A percentile compares a stretch with the other conserved stretches of the same genome.
phyloP scores from a whole-genome alignment of 2,329 filamentous ascomycete genomes.

The Colletotrichum graminicola region DNA sequence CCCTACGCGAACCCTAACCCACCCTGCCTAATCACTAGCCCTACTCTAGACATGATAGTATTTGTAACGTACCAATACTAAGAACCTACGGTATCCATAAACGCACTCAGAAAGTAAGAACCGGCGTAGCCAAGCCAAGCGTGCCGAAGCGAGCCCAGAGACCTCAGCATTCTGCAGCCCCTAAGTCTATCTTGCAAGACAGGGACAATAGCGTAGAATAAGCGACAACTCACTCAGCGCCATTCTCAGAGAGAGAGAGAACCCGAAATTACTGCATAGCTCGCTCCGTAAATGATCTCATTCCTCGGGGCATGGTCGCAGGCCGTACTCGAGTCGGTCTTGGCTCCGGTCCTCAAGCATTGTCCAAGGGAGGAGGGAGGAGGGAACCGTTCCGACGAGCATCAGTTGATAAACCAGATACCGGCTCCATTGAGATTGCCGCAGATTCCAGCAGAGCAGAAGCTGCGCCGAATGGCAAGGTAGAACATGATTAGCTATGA shows the following conservation, averaged over 20 bases:
- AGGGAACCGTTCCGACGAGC: not conserved
- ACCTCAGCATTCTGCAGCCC: not conserved
- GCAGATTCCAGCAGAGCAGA: not conserved
- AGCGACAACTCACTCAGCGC: no score
- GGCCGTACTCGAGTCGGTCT: not conserved
- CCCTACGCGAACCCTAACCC: no score
- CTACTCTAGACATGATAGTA: no score
- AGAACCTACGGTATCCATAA: no score
- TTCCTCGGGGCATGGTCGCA: not conserved
- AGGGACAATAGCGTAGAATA: not conserved
- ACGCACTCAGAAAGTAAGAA: no score
- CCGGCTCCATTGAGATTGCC: not conserved
- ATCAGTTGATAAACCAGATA: not conserved
- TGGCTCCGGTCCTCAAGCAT: not conserved
- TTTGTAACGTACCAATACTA: no score
- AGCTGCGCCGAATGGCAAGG: not conserved
- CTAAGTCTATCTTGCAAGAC: no score
- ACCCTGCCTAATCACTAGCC: no score
- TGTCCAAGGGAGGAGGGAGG: not conserved
- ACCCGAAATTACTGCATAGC: no score
- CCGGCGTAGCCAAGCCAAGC: not conserved
- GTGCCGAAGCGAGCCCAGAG: not conserved
- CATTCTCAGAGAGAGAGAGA: no score
- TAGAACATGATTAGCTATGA: not conserved
- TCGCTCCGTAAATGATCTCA: not conserved